Base-by-base conservation (phyloP, 1,284 basidiomycete species). In the Apiotrichum siamense region DNA sequence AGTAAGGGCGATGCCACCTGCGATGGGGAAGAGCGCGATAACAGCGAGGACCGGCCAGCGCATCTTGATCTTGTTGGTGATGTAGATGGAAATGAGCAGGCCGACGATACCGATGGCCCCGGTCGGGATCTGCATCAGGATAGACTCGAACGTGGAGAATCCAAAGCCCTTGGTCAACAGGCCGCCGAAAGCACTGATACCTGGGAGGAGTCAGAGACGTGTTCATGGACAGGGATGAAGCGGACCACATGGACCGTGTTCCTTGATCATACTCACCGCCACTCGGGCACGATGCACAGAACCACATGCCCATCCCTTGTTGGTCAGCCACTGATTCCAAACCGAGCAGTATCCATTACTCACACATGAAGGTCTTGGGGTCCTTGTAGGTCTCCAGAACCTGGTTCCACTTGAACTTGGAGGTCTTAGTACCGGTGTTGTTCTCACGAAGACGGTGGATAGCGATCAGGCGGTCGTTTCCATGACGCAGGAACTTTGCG, bases 41-140 rank as follows among this genome's bases (percentile, higher is more conserved):
- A 61, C 50, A n/a, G 80, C 76, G 27, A 80, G 59, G 24, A 80
- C 77, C 15, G 79, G 78, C 72, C 75, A 80, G 52, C 79, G 76
- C 27, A 79, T 66, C 63, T 79, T 79, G 59, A 77, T 74, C 49
- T 70, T 70, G 55, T 76, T 78, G 23, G 77, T 77, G 31, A 80
- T 60, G 39, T 59, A 75, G 33, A 77, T 79, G 6, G 72, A 61
- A 33, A 66, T 38, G 21, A 79, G 60, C 37, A 76, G 75, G 26
- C 75, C 39, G 52, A 76, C 58, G 42, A 81, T 75, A 59, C 78
- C 77, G 45, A 80, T 67, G n/a, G 70, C 76, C 25, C 72, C 69
- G 51, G 79, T 79, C 2, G 79, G 79, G 43, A 80, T 70, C 46
- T 72, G 67, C 63, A 66, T 67, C 27, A 70, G 63, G 45, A 70